Evolutionary conservation across 495 filamentous ascomycete genomes (phyloP).

Genomic region (Bathelium albidoporum): DNA sequence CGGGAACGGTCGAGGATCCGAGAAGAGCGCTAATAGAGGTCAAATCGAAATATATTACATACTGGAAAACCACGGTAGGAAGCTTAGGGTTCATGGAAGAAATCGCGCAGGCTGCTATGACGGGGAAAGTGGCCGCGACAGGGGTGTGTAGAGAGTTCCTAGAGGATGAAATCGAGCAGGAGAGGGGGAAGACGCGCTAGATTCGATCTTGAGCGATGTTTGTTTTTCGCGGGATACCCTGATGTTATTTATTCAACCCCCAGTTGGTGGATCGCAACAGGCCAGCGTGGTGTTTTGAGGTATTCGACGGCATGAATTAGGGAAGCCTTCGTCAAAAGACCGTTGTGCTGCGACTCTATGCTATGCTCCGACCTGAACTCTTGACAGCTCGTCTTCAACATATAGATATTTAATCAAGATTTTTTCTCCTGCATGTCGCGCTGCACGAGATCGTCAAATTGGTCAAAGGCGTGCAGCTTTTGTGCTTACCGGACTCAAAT

Average conservation of each 20-base stretch:
- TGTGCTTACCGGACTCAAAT: too few relatives aligned
- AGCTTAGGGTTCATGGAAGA: constrained; percentile 24
- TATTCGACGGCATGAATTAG: neutral
- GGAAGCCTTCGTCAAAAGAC: too few relatives aligned
- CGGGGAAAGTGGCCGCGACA: constrained; percentile 25
- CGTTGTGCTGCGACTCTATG: too few relatives aligned
- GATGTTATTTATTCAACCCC: neutral
- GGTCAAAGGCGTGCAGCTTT: too few relatives aligned
- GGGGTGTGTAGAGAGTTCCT: constrained; percentile 24
- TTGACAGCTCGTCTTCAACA: too few relatives aligned
- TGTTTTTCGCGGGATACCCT: neutral
- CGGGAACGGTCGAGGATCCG: constrained; percentile 32
- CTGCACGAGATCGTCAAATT: too few relatives aligned
- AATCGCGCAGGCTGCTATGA: constrained; percentile 19
- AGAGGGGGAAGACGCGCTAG: constrained; percentile 12
- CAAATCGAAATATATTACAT: constrained; percentile 26
- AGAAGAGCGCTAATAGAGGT: constrained; percentile 33
- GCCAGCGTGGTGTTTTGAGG: neutral
- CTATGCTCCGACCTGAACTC: too few relatives aligned
- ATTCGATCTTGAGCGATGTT: neutral
- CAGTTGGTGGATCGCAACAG: neutral
- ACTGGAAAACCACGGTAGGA: constrained; percentile 24
- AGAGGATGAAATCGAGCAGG: constrained; percentile 23
- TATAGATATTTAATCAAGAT: too few relatives aligned
- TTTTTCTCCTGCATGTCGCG: too few relatives aligned